These are phyloP conservation scores for Iodosphaeria phyllophila DNA, from an alignment of 2,329 filamentous ascomycete genomes.

Conservation along the genomic window DNA sequence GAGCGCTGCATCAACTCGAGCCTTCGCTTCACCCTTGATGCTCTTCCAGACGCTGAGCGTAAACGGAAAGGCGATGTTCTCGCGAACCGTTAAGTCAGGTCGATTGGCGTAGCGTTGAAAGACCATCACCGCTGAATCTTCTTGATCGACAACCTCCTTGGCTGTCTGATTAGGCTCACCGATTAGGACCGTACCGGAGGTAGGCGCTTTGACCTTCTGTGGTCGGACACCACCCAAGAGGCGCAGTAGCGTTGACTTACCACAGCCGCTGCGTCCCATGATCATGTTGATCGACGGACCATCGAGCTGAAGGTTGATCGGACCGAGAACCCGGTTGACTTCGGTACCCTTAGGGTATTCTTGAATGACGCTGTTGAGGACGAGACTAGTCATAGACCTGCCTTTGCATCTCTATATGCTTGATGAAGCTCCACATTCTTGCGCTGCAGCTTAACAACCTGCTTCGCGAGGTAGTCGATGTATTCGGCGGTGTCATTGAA, in stretches of 20 bases:
- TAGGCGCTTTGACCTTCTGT: slow-evolving; percentile 27
- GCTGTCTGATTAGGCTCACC: slow-evolving; percentile 38
- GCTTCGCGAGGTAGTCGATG: too few species aligned
- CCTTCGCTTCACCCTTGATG: slow-evolving; percentile 25
- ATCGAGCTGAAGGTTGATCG: too few species aligned
- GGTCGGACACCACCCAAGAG: slow-evolving; percentile 29
- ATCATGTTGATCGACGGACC: too few species aligned
- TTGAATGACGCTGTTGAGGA: too few species aligned
- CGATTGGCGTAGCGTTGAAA: slow-evolving; percentile 60
- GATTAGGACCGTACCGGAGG: slow-evolving; percentile 24
- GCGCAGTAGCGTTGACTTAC: slow-evolving; percentile 27
- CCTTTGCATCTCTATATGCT: too few species aligned
- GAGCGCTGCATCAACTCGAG: slow-evolving; percentile 36
- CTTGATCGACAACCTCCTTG: slow-evolving; percentile 41
- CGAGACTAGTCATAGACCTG: too few species aligned
- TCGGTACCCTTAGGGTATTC: too few species aligned
- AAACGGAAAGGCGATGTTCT: slow-evolving; percentile 47
- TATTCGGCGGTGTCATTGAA: too few species aligned
- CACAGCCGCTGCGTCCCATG: slow-evolving; percentile 29
- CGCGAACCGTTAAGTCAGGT: slow-evolving; percentile 38
- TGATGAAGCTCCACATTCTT: too few species aligned
- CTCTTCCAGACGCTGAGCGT: slow-evolving; percentile 28
- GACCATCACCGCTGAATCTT: slow-evolving; percentile 46
- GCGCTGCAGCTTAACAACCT: too few species aligned
- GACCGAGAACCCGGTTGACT: too few species aligned